A percentile compares a stretch with the other conserved stretches of the same genome.
Evolutionary conservation across 169 alveolate species (phyloP).

Genomic region (Plasmodium blacklocki): DNA sequence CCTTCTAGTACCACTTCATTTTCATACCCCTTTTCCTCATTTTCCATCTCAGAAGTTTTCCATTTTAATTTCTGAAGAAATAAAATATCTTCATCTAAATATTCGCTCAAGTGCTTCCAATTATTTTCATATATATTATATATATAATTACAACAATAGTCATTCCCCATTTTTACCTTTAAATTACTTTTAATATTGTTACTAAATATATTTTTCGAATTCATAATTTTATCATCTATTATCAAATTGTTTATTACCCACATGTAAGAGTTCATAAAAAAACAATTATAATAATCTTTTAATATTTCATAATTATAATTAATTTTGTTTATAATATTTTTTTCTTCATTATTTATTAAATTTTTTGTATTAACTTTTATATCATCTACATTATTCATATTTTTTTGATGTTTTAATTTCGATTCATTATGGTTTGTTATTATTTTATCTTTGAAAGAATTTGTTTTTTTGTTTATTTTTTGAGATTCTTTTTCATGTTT

Average conservation of each 20-base stretch:
- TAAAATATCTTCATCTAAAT: constrained; percentile 56
- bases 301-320: constrained; percentile 89
- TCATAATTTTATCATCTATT: constrained; percentile 91
- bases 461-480: background rate
- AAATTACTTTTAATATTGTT: constrained; percentile 79
- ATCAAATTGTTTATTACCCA: constrained; percentile 96
- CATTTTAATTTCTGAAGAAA: constrained; percentile 51
- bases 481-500: background rate
- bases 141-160: constrained; percentile 62
- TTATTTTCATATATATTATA: constrained; percentile 59
- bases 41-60: constrained; percentile 12
- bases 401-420: background rate
- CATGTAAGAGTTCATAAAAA: constrained; percentile 93
- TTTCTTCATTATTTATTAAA: constrained; percentile 22
- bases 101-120: constrained; percentile 72
- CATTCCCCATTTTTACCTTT: constrained; percentile 75
- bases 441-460: background rate
- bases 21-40: constrained; percentile 6
- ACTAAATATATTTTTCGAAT: constrained; percentile 82
- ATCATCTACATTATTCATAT: background rate
- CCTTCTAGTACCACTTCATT: background rate
- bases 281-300: constrained; percentile 93
- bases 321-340: constrained; percentile 54
- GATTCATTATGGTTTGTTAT: background rate
- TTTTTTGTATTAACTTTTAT: background rate